Evolutionary conservation across 108 stramenopile species (phyloP), one percentile per base, ranked within the genome.

Genomic region (Pseudonitzschia delicatissima): DNA sequence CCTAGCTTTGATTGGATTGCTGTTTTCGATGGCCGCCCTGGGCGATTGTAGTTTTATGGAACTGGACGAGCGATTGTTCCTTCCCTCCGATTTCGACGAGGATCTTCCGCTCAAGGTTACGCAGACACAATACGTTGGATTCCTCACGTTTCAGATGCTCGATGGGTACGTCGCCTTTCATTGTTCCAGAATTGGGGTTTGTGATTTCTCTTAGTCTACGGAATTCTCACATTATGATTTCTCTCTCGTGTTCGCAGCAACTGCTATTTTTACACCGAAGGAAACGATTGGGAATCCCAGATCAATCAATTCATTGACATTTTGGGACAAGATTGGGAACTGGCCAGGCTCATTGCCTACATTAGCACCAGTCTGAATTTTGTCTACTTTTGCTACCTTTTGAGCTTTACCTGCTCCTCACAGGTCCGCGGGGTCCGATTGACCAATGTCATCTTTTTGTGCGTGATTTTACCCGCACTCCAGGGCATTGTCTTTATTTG

Each of bases 241-340:
- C n/a, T n/a, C n/a, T n/a, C n/a, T n/a, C n/a, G n/a, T n/a, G n/a
- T n/a, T n/a, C n/a, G n/a, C n/a, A n/a, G n/a, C n/a, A n/a, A n/a
- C n/a, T 71, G 70, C 59, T 71, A 71, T 39, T 71, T 62, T 62
- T 71, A 71, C 62, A 45, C 37, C 62, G 31, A 9, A 6, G 70
- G 70, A 7, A n/a, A 18, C 4, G n/a, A 48, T 29, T 13, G 47
- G 20, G 48, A 63, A 26, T 29, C 2, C 39, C 62, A 71, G 39
- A 7, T 63, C 13, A 2, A 37, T n/a, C 26, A 50, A 12, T 71
- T 62, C 42, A 47, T 33, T 18, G 62, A 71, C n/a, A 62, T 64
- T 36, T 29, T 71, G 13, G 70, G 70, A 39, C n/a, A 33, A 15
- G 62, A 63, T 29, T 64, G 45, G 51, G 17, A 53, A 15, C 17